Evolutionary conservation across 1,284 basidiomycete species (phyloP).

Genomic region (Trichosporon sp.): DNA sequence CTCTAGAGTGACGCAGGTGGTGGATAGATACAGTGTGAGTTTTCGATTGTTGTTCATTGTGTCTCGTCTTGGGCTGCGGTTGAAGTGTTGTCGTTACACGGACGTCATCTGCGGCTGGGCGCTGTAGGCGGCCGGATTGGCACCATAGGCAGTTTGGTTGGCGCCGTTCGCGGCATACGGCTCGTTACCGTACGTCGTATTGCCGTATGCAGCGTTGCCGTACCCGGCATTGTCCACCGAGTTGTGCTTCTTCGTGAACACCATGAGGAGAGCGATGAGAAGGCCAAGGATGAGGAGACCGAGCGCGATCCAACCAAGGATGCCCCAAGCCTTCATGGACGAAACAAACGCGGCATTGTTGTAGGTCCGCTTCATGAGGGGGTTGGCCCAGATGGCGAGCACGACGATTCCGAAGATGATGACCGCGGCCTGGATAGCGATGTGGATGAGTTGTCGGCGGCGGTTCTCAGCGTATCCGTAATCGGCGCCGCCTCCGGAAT

Average conservation of each 20-base stretch:
- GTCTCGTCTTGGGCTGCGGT: not conserved
- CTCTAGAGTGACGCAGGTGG: too few relatives aligned
- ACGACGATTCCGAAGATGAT: not conserved
- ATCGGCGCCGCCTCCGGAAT: not conserved
- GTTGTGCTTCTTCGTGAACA: not conserved
- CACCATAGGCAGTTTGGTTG: too few relatives aligned
- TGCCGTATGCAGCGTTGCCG: not conserved
- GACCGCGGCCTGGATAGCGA: not conserved
- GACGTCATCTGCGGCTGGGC: not conserved
- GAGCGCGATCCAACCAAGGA: not conserved
- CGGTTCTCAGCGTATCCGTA: not conserved
- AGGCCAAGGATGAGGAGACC: not conserved
- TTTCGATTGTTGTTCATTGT: not conserved
- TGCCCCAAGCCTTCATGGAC: not conserved
- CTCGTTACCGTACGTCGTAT: not conserved
- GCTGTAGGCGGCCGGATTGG: not conserved
- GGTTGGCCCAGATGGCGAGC: not conserved
- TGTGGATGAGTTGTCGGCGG: not conserved
- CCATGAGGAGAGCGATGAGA: not conserved
- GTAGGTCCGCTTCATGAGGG: not conserved
- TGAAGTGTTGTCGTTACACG: not conserved
- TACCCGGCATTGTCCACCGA: not conserved
- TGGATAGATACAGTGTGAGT: not conserved
- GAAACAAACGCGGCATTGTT: not conserved
- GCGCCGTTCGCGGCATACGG: too few relatives aligned